Conservation (phyloP, 768 basidiomycete species). For the Boletus insuetus region DNA sequence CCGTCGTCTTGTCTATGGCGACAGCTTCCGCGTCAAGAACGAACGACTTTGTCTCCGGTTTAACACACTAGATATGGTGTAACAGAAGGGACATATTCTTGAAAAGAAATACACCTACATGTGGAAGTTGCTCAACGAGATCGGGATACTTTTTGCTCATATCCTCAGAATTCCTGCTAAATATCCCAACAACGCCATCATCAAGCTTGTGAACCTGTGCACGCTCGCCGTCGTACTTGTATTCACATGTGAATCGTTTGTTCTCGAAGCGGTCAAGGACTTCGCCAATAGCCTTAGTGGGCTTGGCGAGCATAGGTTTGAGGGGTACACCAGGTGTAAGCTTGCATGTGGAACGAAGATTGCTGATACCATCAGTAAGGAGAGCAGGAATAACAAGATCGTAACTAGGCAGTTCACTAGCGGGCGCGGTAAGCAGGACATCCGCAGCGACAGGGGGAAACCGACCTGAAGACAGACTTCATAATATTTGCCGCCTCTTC, state of each 20-base stretch:
- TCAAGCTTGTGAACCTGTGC: slow-evolving; percentile 90
- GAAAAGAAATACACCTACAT: slow-evolving; percentile 43
- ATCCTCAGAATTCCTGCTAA: slow-evolving; percentile 97
- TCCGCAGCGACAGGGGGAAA: background rate
- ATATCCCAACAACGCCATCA: slow-evolving; percentile 84
- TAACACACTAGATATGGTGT: slow-evolving; percentile 65
- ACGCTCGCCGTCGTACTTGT: slow-evolving; percentile 98
- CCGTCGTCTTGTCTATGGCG: slow-evolving; percentile 82
- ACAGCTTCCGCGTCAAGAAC: slow-evolving; percentile 97
- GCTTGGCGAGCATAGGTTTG: slow-evolving; percentile 99
- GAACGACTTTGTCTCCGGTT: slow-evolving; percentile 79
- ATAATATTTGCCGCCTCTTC: slow-evolving; percentile 76
- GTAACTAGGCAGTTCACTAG: slow-evolving; percentile 89
- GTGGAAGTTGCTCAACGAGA: slow-evolving; percentile 89
- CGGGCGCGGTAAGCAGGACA: slow-evolving; percentile 1
- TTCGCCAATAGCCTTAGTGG: slow-evolving; percentile 97
- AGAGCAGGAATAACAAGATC: slow-evolving; percentile 91
- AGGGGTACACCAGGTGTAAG: slow-evolving; percentile 94
- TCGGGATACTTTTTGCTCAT: slow-evolving; percentile 99
- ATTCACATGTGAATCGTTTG: slow-evolving; percentile 96
- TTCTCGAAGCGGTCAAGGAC: slow-evolving; percentile 96
- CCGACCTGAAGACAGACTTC: slow-evolving; percentile 91
- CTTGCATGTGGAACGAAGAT: slow-evolving; percentile 73
- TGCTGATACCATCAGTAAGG: slow-evolving; percentile 70
- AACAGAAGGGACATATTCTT: background rate